A percentile compares a stretch with the other conserved stretches of the same genome.
Evolutionary conservation across 2,329 filamentous ascomycete genomes (phyloP).

Genomic region (Colletotrichum tofieldiae): DNA sequence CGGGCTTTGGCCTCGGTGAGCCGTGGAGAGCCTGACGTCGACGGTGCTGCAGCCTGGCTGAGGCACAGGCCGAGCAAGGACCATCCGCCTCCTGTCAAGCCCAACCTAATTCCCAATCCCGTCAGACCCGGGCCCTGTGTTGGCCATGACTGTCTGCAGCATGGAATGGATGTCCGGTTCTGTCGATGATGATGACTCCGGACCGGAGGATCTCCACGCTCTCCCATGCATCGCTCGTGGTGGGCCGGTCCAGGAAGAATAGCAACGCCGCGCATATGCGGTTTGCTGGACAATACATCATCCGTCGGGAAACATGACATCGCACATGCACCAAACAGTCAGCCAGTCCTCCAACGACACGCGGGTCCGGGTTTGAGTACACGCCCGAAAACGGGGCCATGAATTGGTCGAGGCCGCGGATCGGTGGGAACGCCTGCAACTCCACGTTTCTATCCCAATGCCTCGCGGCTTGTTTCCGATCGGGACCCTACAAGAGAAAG

Average conservation of each 20-base stretch:
- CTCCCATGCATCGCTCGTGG: not conserved
- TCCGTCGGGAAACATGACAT: conserved; percentile 6
- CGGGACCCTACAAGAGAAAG: not conserved
- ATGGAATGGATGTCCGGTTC: conserved; percentile 1
- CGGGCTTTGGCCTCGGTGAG: conserved; percentile 10
- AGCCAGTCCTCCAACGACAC: not conserved
- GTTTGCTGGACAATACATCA: not conserved
- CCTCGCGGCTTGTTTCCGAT: conserved; percentile 29
- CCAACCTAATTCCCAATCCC: conserved; percentile 13
- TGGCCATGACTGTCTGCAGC: not conserved
- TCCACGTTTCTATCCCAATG: conserved; percentile 22
- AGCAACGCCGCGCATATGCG: not conserved
- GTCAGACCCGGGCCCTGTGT: conserved; percentile 22
- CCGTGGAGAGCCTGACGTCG: conserved; percentile 11
- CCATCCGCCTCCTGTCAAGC: conserved; percentile 13
- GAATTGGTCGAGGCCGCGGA: conserved; percentile 7
- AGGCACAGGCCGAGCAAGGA: conserved; percentile 16
- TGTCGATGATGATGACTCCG: conserved; percentile 9
- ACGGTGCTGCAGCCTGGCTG: conserved; percentile 20
- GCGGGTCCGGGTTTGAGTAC: not conserved
- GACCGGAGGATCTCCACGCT: conserved; percentile 24
- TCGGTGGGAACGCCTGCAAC: conserved; percentile 21
- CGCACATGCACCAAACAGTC: not conserved
- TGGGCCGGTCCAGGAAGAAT: not conserved
- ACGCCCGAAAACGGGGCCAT: not conserved